A percentile compares a stretch with the other conserved stretches of the same genome.
Evolutionary conservation across 2,329 filamentous ascomycete genomes (phyloP).

Genomic region (Cladosporium velox): DNA sequence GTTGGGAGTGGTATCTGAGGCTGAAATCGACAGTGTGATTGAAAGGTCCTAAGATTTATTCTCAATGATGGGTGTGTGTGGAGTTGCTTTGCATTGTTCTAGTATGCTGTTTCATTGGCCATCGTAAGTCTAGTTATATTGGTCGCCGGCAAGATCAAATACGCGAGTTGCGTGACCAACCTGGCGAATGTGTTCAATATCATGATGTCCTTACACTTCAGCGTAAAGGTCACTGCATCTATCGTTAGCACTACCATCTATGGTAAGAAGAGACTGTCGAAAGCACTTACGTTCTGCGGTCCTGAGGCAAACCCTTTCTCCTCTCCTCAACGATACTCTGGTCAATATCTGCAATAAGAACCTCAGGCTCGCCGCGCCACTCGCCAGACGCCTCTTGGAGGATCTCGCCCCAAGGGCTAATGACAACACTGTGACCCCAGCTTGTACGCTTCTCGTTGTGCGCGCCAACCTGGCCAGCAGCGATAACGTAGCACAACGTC

Average conservation of each 20-base stretch:
- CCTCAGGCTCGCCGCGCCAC: constrained; percentile 43
- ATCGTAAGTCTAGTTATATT: not conserved
- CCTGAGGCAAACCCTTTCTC: constrained; percentile 40
- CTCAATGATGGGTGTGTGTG: not conserved
- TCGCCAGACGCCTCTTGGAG: constrained; percentile 63
- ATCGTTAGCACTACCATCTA: constrained; percentile 22
- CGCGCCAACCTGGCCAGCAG: constrained; percentile 75
- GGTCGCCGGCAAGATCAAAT: not conserved
- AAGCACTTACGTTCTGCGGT: constrained; percentile 39
- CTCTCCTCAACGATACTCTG: constrained; percentile 41
- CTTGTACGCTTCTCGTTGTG: constrained; percentile 76
- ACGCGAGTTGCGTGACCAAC: not conserved
- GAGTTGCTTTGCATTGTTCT: not conserved
- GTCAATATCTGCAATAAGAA: constrained; percentile 45
- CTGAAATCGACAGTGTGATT: not conserved
- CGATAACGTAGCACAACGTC: constrained; percentile 83
- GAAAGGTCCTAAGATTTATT: not conserved
- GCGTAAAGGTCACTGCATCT: constrained; percentile 36
- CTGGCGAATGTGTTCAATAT: not conserved
- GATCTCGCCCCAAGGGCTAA: constrained; percentile 84
- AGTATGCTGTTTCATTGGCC: not conserved
- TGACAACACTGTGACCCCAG: constrained; percentile 82
- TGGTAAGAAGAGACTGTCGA: too few species aligned
- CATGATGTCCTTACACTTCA: constrained; percentile 26
- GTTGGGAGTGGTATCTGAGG: constrained; percentile 9